Percentiles rank a stretch among this genome's conserved stretches.
phyloP scores from a whole-genome alignment of 306 rosid species.

The Lathyrus tuberosus region DNA sequence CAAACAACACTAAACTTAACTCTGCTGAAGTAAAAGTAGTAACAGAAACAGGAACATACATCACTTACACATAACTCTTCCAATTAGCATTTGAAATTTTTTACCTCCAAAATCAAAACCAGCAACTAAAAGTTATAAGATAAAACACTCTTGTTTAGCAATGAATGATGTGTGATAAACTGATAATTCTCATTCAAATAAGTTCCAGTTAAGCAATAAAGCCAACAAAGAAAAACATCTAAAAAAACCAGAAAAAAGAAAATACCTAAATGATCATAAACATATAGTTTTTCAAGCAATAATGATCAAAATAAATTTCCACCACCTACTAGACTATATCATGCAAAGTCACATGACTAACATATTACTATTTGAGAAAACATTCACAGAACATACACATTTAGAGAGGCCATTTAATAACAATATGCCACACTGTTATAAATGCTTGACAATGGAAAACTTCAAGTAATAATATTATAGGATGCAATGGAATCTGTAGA shows the following conservation, averaged over 20 bases:
- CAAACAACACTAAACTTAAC: too few species aligned
- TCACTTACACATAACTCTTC: constrained; percentile 23
- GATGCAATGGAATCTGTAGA: background rate
- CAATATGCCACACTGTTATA: constrained; percentile 23
- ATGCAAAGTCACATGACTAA: constrained; percentile 70
- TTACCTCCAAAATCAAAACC: background rate
- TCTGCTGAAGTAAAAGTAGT: too few species aligned
- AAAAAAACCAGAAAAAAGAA: constrained; percentile 24
- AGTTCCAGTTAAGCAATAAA: constrained; percentile 64
- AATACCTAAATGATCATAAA: constrained; percentile 17
- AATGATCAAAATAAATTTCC: constrained; percentile 68
- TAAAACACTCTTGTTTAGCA: background rate
- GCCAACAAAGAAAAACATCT: constrained; percentile 60
- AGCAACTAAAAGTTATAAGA: background rate
- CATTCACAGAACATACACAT: constrained; percentile 13
- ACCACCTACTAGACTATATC: constrained; percentile 70
- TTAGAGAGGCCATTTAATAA: constrained; percentile 6
- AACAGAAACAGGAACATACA: background rate
- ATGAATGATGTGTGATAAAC: constrained; percentile 54
- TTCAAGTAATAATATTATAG: background rate
- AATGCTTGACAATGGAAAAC: constrained; percentile 36
- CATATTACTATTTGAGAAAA: constrained; percentile 39
- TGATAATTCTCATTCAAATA: constrained; percentile 63
- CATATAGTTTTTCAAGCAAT: constrained; percentile 55
- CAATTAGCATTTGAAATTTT: constrained; percentile 22